Percentiles rank a stretch among this genome's conserved stretches.
Evolutionary conservation across 768 basidiomycete species (phyloP).

Genomic region (Suillus occidentalis): DNA sequence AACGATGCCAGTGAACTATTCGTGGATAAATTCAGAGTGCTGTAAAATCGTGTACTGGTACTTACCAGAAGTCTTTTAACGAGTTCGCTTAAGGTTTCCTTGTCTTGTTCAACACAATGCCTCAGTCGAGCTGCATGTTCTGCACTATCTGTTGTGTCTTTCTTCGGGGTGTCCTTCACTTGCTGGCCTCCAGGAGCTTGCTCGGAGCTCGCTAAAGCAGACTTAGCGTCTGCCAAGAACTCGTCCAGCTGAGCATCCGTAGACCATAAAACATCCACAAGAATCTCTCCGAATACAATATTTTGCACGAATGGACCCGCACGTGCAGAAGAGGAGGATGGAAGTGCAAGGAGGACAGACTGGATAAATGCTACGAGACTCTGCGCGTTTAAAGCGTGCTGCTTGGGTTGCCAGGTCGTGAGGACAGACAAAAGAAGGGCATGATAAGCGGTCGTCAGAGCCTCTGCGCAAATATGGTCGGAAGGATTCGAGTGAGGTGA

Average conservation of each 20-base stretch:
- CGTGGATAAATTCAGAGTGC: slow-evolving; percentile 1
- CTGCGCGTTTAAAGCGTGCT: slow-evolving; percentile 43
- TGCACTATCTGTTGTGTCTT: background rate
- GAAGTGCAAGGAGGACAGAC: slow-evolving; percentile 58
- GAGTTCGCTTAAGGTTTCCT: slow-evolving; percentile 54
- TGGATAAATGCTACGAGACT: slow-evolving; percentile 64
- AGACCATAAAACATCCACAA: slow-evolving; percentile 83
- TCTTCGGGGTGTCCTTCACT: slow-evolving; percentile 22
- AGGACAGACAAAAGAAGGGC: slow-evolving; percentile 63
- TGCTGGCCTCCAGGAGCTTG: slow-evolving; percentile 29
- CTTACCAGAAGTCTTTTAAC: slow-evolving; percentile 63
- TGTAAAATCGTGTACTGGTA: background rate
- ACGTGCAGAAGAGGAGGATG: slow-evolving; percentile 62
- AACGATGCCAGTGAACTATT: slow-evolving; percentile 60
- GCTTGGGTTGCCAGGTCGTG: slow-evolving; percentile 51
- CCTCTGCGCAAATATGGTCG: slow-evolving; percentile 51
- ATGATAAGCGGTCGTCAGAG: slow-evolving; percentile 67
- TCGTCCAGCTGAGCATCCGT: slow-evolving; percentile 79
- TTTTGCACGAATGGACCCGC: slow-evolving; percentile 40
- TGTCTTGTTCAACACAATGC: slow-evolving; percentile 60
- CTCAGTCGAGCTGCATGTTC: slow-evolving; percentile 46
- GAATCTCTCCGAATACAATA: slow-evolving; percentile 58
- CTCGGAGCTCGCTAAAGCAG: slow-evolving; percentile 35
- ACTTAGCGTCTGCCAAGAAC: slow-evolving; percentile 54
- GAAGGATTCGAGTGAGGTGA: slow-evolving; percentile 59